Conservation (phyloP, 1,284 basidiomycete species). For the Melampsora abietis-canadensis region DNA sequence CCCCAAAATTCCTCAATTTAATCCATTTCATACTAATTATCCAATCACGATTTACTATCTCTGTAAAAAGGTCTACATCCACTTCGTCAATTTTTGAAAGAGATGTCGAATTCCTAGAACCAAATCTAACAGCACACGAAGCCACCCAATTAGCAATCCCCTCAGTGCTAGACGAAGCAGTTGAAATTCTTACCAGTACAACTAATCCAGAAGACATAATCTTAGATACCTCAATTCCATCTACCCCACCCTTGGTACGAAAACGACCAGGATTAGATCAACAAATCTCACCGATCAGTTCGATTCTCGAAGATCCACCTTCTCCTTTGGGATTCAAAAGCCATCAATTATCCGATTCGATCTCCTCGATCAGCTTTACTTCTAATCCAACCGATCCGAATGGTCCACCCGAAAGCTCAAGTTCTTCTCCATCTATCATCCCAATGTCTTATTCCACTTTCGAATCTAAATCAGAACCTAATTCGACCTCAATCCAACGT, state of each 20-base stretch:
- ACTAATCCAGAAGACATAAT: constrained; percentile 7
- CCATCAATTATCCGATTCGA: neutral
- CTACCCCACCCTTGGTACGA: neutral
- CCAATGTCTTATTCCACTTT: too few species aligned
- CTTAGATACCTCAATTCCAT: constrained; percentile 2
- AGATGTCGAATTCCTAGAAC: constrained; percentile 19
- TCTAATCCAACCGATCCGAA: too few species aligned
- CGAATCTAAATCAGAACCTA: neutral
- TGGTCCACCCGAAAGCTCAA: neutral
- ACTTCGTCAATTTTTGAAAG: constrained; percentile 23
- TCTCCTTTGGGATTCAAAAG: neutral
- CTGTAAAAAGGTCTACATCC: constrained; percentile 14
- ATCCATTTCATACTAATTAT: neutral
- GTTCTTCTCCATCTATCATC: neutral
- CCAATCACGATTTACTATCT: neutral
- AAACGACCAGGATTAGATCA: neutral
- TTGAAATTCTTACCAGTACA: constrained; percentile 15
- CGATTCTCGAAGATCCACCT: constrained; percentile 10
- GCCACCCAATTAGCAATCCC: constrained; percentile 25
- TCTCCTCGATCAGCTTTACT: neutral
- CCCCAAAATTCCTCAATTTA: neutral
- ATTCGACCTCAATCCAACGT: neutral
- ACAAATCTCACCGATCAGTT: neutral
- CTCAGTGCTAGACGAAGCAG: constrained; percentile 23
- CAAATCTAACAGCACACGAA: constrained; percentile 20